A percentile compares a stretch with the other conserved stretches of the same genome.
Conservation (phyloP, 129 eudicot genomes). For the Glebionis coronaria region DNA sequence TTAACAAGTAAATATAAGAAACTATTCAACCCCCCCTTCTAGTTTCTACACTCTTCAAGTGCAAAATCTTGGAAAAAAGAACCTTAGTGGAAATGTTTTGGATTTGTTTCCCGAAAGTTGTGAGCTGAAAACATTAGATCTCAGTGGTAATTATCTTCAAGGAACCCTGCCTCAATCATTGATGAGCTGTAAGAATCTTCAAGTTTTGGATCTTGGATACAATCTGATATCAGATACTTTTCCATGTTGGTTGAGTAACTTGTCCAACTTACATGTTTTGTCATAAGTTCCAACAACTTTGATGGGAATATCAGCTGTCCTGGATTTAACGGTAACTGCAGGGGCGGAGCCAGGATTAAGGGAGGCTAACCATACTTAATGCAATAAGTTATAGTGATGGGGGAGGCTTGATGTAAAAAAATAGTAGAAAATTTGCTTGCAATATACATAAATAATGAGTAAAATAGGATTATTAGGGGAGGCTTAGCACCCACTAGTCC, state of each 20-base stretch:
- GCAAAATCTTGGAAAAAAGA: constrained; percentile 43
- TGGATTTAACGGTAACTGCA: neutral
- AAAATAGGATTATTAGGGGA: too few species aligned
- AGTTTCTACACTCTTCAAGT: too few species aligned
- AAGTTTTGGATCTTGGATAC: constrained; percentile 41
- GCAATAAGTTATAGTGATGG: too few species aligned
- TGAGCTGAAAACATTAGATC: constrained; percentile 32
- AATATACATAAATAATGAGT: too few species aligned
- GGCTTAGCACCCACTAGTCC: too few species aligned
- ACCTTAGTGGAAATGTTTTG: constrained; percentile 29
- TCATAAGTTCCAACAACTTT: constrained; percentile 25
- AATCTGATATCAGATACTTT: constrained; percentile 33
- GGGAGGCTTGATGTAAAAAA: too few species aligned
- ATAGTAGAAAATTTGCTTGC: too few species aligned
- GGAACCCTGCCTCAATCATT: constrained; percentile 42
- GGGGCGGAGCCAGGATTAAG: too few species aligned
- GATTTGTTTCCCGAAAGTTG: constrained; percentile 27
- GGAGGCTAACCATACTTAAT: too few species aligned
- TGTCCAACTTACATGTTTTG: constrained; percentile 24
- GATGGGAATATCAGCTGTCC: constrained; percentile 28
- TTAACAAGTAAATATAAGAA: too few species aligned
- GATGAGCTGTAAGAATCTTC: constrained; percentile 32
- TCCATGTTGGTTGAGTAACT: constrained; percentile 32
- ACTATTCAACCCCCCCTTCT: too few species aligned
- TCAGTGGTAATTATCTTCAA: constrained; percentile 32